Evolutionary conservation across 345 rosid genomes (phyloP).

Genomic region (Eucalyptus erythrocorys): DNA sequence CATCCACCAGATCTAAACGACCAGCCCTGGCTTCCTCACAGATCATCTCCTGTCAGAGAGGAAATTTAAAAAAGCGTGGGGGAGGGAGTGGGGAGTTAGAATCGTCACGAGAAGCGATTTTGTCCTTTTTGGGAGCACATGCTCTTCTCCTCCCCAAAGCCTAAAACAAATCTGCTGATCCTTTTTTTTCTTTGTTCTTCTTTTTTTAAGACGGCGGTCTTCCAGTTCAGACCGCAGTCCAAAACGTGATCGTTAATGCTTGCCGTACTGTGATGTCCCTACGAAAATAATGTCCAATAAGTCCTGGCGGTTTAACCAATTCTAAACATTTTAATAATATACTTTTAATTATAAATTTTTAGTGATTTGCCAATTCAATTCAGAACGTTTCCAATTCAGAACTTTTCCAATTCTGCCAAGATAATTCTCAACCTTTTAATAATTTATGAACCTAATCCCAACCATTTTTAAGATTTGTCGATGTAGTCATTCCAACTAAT

Average conservation of each 20-base stretch:
- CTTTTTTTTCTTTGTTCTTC: no score
- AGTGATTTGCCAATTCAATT: no score
- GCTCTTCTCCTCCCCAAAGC: background rate
- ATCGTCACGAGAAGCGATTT: background rate
- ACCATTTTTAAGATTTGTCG: no score
- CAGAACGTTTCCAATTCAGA: no score
- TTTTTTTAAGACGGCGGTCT: background rate
- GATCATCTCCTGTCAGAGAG: background rate
- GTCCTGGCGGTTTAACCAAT: no score
- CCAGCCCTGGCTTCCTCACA: background rate
- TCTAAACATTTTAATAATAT: no score
- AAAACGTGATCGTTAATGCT: background rate
- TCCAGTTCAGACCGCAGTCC: background rate
- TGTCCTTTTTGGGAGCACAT: background rate
- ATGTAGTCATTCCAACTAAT: no score
- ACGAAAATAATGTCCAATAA: background rate
- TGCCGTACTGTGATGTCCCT: background rate
- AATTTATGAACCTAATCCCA: accelerated
- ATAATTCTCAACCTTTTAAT: no score
- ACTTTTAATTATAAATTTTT: no score
- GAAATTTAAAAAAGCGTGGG: background rate
- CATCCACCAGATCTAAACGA: background rate
- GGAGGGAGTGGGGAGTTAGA: background rate
- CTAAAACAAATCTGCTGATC: background rate
- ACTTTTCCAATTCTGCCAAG: accelerated